Evolutionary conservation across 805 yeast species (phyloP).

Genomic region (Hanseniaspora pseudoguilliermondii): DNA sequence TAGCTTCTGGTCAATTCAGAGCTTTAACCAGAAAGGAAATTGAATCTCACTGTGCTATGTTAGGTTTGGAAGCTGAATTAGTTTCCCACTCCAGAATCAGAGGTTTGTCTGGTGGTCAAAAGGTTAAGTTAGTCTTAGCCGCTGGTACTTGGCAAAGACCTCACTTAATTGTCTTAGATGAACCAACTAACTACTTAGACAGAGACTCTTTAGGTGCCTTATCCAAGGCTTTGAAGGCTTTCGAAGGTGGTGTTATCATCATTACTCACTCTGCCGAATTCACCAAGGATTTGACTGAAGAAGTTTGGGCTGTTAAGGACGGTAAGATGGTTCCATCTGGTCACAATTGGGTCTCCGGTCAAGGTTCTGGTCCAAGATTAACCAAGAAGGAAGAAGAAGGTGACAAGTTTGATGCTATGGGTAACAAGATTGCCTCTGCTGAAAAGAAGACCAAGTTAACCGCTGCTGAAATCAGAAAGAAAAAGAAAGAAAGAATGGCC

Average conservation of each 20-base stretch:
- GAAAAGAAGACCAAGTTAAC: slow-evolving; percentile 96
- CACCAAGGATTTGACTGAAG: slow-evolving; percentile 98
- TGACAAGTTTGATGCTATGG: slow-evolving; percentile 99
- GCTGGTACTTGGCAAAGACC: slow-evolving; percentile 99
- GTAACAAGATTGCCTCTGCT: slow-evolving; percentile 95
- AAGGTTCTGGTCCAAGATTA: slow-evolving; percentile 99
- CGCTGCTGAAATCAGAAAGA: slow-evolving; percentile 99
- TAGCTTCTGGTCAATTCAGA: slow-evolving; percentile 99
- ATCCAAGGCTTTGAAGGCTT: slow-evolving; percentile 95
- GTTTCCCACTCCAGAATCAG: slow-evolving; percentile 99
- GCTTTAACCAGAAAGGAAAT: slow-evolving; percentile 99
- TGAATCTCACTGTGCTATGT: slow-evolving; percentile 95
- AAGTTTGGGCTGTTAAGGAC: slow-evolving; percentile 98
- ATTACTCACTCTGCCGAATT: slow-evolving; percentile 99
- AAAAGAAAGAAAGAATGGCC: slow-evolving; percentile 99
- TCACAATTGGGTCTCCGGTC: slow-evolving; percentile 99
- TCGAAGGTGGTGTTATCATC: slow-evolving; percentile 99
- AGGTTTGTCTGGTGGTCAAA: slow-evolving; percentile 99
- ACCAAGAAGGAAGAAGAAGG: slow-evolving; percentile 93
- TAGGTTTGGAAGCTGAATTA: slow-evolving; percentile 97
- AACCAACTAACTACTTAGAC: slow-evolving; percentile 98
- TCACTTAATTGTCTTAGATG: slow-evolving; percentile 97
- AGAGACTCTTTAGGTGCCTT: slow-evolving; percentile 99
- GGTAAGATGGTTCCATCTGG: slow-evolving; percentile 99
- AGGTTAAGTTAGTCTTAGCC: slow-evolving; percentile 98